Percentiles rank a stretch among this genome's conserved stretches.
Conservation (phyloP, 73 alveolate genomes). For the Urostyla sp. region DNA sequence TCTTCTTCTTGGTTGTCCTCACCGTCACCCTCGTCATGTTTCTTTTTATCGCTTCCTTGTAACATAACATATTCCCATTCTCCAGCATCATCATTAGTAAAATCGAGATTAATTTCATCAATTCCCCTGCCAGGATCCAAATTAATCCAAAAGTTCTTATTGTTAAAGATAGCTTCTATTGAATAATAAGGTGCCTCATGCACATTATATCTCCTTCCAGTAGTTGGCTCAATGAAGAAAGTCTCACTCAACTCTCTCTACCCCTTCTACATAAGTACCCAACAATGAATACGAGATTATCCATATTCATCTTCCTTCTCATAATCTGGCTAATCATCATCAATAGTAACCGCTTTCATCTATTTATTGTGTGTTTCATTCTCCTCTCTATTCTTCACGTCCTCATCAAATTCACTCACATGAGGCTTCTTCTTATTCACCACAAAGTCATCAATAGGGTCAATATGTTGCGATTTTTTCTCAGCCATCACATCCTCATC, state of each 20-base stretch:
- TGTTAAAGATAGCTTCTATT: constrained; percentile 95
- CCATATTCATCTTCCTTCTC: constrained; percentile 86
- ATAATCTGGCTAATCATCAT: constrained; percentile 93
- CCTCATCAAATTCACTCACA: constrained; percentile 79
- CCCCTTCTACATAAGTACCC: constrained; percentile 95
- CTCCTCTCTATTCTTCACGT: constrained; percentile 56
- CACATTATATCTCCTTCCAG: constrained; percentile 92
- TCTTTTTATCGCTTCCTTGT: constrained; percentile 68
- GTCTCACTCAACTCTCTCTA: constrained; percentile 81
- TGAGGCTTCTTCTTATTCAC: constrained; percentile 80
- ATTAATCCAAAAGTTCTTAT: constrained; percentile 96
- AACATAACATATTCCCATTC: constrained; percentile 97
- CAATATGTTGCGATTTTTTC: constrained; percentile 64
- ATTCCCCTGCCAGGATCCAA: constrained; percentile 83
- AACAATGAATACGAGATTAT: constrained; percentile 92
- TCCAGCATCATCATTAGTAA: constrained; percentile 78
- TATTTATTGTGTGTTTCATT: constrained; percentile 70
- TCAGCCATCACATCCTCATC: constrained; percentile 63
- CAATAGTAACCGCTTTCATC: constrained; percentile 86
- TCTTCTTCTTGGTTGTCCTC: constrained; percentile 80
- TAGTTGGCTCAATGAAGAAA: constrained; percentile 96
- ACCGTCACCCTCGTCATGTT: constrained; percentile 57
- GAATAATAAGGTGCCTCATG: constrained; percentile 88
- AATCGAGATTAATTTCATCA: constrained; percentile 67
- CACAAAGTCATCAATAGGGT: constrained; percentile 75